Percentiles rank a stretch among this genome's conserved stretches.
Conservation (phyloP, 148 eudicot species). For the Rhododendron ferrugineum region DNA sequence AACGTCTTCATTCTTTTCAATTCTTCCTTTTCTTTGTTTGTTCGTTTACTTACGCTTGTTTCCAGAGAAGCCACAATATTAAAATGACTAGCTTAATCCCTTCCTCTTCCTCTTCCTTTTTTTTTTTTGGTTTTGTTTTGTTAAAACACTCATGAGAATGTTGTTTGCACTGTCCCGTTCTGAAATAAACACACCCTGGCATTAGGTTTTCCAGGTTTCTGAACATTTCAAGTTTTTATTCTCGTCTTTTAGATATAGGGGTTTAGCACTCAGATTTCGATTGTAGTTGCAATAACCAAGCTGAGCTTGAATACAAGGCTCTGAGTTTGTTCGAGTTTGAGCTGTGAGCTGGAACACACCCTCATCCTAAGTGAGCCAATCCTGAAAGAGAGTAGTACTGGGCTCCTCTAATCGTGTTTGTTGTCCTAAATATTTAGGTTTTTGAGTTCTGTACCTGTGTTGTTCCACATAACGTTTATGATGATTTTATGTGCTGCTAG, state of each 20-base stretch:
- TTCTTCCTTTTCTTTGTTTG: neutral
- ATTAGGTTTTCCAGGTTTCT: neutral
- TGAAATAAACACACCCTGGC: neutral
- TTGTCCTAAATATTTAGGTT: neutral
- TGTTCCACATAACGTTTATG: neutral
- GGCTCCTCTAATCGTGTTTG: neutral
- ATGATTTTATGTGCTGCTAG: conserved; percentile 19
- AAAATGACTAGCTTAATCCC: neutral
- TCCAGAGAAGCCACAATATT: neutral
- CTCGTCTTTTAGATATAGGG: neutral
- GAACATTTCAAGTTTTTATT: neutral
- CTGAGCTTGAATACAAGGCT: neutral
- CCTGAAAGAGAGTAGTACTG: neutral
- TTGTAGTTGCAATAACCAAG: neutral
- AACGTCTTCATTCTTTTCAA: neutral
- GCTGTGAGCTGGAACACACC: neutral
- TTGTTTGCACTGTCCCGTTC: too few species aligned
- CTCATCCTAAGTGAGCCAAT: conserved; percentile 1
- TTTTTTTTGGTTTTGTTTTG: neutral
- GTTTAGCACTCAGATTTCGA: neutral
- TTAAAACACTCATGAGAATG: neutral
- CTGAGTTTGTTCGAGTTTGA: neutral
- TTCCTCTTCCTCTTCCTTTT: neutral
- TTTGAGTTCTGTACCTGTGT: neutral
- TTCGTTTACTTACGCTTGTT: neutral